These are phyloP conservation scores for Ustilago vetiveriae DNA, from an alignment of 1,284 basidiomycete genomes.

Conservation along the genomic window DNA sequence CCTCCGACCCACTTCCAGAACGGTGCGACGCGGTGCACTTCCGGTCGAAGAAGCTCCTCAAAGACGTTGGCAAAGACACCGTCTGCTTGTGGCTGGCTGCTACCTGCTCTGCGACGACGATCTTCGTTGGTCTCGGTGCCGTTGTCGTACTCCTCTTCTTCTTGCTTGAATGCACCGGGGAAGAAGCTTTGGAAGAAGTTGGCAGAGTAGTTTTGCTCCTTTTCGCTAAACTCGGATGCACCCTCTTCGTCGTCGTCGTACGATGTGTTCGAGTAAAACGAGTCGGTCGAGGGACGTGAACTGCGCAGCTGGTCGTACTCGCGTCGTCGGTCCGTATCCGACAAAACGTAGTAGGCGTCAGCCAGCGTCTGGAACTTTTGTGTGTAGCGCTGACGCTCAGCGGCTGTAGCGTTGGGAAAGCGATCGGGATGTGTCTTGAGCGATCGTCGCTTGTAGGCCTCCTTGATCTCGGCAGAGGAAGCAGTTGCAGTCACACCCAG, in stretches of 20 bases:
- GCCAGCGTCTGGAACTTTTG: constrained; percentile 74
- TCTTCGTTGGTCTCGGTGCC: constrained; percentile 10
- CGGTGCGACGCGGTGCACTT: constrained; percentile 58
- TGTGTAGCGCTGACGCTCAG: constrained; percentile 74
- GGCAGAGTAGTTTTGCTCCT: constrained; percentile 51
- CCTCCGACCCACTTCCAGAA: constrained; percentile 59
- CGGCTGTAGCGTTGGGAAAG: constrained; percentile 77
- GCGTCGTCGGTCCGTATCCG: constrained; percentile 77
- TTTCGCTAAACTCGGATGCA: constrained; percentile 42
- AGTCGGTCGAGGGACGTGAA: constrained; percentile 31
- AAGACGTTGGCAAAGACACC: constrained; percentile 60
- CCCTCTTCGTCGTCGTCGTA: constrained; percentile 29
- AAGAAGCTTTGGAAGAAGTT: constrained; percentile 62
- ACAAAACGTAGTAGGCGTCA: constrained; percentile 95
- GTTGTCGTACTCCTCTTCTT: constrained; percentile 14
- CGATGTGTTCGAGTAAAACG: constrained; percentile 6
- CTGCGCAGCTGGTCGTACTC: constrained; percentile 73
- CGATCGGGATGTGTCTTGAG: constrained; percentile 85
- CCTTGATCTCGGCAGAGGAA: constrained; percentile 77
- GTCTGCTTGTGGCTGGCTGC: constrained; percentile 53
- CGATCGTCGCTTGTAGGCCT: constrained; percentile 83
- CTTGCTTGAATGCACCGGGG: constrained; percentile 38
- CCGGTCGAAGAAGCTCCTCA: constrained; percentile 64
- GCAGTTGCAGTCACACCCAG: constrained; percentile 72
- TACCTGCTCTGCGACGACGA: constrained; percentile 8